phyloP scores from a whole-genome alignment of 768 basidiomycete species.

The Auricularia heimuer region DNA sequence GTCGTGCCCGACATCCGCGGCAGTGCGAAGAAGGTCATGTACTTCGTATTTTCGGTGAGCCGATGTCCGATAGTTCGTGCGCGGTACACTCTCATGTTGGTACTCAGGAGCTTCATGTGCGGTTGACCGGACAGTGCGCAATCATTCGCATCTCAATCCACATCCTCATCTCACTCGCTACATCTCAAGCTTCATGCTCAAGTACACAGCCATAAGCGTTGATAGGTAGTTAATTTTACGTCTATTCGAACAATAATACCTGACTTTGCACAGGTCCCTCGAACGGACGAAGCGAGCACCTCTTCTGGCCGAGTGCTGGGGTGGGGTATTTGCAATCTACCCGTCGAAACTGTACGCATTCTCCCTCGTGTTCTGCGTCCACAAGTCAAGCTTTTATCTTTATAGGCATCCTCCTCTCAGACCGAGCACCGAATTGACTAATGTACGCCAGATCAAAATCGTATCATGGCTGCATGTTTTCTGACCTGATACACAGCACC shows the following conservation, averaged over 20 bases:
- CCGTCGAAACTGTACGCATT: background rate
- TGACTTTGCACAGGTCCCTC: too few species aligned
- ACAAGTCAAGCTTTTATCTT: background rate
- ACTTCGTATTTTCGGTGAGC: background rate
- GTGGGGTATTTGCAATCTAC: background rate
- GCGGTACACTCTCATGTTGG: too few species aligned
- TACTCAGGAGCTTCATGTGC: background rate
- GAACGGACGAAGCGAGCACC: background rate
- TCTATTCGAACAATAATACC: too few species aligned
- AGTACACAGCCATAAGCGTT: background rate
- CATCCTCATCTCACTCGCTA: background rate
- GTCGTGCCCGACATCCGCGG: background rate
- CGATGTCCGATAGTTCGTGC: too few species aligned
- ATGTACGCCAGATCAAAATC: background rate
- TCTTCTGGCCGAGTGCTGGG: background rate
- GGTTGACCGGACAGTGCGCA: background rate
- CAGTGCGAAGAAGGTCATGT: background rate
- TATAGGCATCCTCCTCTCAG: background rate
- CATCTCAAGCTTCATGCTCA: background rate
- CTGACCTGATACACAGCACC: background rate
- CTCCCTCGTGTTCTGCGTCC: background rate
- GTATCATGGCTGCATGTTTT: background rate
- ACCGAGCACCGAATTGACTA: background rate
- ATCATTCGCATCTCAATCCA: background rate
- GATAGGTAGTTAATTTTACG: background rate